A percentile compares a stretch with the other conserved stretches of the same genome.
phyloP scores from a whole-genome alignment of 768 basidiomycete genomes.

The Agaricus subrufescens region DNA sequence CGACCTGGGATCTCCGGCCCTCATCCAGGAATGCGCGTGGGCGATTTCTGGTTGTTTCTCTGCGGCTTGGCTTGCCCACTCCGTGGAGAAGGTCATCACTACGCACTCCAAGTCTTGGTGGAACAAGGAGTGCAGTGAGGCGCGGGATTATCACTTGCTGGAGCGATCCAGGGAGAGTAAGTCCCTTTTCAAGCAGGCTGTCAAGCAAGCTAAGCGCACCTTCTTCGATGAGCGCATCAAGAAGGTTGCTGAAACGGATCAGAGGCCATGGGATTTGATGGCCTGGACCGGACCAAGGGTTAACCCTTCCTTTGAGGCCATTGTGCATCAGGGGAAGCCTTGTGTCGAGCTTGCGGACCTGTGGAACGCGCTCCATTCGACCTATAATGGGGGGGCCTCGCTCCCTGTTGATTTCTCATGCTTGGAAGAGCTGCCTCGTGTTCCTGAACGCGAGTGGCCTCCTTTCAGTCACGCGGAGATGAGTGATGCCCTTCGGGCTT shows the following conservation, averaged over 20 bases:
- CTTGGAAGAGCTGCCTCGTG: neutral
- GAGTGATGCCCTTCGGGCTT: too few relatives aligned
- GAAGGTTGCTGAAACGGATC: neutral
- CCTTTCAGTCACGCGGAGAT: too few relatives aligned
- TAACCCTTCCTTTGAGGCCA: neutral
- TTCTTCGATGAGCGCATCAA: neutral
- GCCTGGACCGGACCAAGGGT: neutral
- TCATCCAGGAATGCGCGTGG: too few relatives aligned
- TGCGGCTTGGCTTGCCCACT: too few relatives aligned
- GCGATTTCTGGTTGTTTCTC: too few relatives aligned
- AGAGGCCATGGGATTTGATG: neutral
- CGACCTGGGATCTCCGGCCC: too few relatives aligned
- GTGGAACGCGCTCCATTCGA: neutral
- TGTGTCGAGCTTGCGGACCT: neutral
- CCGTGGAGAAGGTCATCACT: too few relatives aligned
- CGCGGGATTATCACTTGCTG: neutral
- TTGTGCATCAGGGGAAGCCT: neutral
- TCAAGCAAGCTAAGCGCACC: neutral
- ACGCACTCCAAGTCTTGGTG: too few relatives aligned
- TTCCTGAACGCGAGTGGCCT: too few relatives aligned
- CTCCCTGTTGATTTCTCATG: neutral
- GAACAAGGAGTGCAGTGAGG: neutral
- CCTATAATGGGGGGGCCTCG: neutral
- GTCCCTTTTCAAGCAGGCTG: neutral
- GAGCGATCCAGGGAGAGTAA: neutral